Evolutionary conservation across 164 flowering plant genomes (phyloP).

Genomic region (Dillenia suffruticosa): DNA sequence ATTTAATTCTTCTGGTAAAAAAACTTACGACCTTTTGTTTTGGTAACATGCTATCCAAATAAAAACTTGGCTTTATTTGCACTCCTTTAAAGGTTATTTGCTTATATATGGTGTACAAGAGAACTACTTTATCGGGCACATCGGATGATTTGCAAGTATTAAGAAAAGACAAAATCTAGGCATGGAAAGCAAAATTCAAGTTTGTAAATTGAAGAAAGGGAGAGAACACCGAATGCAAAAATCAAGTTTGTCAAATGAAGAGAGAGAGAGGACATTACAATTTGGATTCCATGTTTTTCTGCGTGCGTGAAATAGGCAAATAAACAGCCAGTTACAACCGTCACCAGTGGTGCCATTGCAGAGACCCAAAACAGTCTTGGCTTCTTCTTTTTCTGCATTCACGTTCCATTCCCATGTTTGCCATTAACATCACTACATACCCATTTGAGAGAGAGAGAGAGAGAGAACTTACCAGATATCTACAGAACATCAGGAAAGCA

Average conservation of each 20-base stretch:
- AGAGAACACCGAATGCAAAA: background rate
- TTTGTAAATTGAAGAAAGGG: background rate
- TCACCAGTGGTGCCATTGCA: constrained; percentile 66
- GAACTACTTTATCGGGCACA: no score
- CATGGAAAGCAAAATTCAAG: background rate
- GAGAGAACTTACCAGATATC: constrained; percentile 37
- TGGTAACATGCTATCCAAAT: no score
- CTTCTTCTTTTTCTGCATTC: constrained; percentile 49
- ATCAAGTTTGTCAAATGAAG: background rate
- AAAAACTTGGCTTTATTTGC: no score
- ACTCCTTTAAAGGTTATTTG: no score
- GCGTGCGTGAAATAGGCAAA: constrained; percentile 51
- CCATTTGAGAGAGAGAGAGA: background rate
- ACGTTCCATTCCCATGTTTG: no score
- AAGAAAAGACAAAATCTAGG: no score
- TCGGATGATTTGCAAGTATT: no score
- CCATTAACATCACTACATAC: background rate
- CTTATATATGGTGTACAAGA: no score
- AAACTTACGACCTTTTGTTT: no score
- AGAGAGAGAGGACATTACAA: constrained; percentile 32
- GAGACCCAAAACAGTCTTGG: constrained; percentile 75
- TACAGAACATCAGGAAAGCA: constrained; percentile 45
- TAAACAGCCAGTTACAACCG: constrained; percentile 50
- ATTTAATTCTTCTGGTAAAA: no score
- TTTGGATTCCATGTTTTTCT: constrained; percentile 58